Evolutionary conservation across 345 rosid species (phyloP).

Genomic region (Bretschneidera sinensis): DNA sequence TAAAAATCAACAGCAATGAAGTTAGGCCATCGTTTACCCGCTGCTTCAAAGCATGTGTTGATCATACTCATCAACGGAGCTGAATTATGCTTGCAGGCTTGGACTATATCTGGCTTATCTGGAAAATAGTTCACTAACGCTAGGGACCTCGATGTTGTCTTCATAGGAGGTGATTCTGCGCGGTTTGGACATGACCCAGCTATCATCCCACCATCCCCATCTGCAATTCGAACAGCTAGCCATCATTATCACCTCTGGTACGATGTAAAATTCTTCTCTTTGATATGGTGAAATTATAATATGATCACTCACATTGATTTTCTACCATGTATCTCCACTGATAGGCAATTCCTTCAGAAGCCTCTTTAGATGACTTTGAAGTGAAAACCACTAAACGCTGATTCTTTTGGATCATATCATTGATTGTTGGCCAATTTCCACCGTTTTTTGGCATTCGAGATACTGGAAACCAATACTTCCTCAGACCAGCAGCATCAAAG

Average conservation of each 20-base stretch:
- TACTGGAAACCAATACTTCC: slow-evolving; percentile 69
- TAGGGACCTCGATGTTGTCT: slow-evolving; percentile 50
- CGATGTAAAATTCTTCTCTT: background rate
- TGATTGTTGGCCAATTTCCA: slow-evolving; percentile 69
- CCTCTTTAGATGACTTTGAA: slow-evolving; percentile 59
- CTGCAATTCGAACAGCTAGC: slow-evolving; percentile 30
- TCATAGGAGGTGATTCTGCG: slow-evolving; percentile 64
- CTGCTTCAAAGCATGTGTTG: slow-evolving; percentile 47
- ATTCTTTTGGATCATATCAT: slow-evolving; percentile 59
- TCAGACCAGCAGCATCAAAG: slow-evolving; percentile 67
- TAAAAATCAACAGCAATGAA: slow-evolving; percentile 90
- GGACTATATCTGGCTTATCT: slow-evolving; percentile 37
- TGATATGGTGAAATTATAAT: background rate
- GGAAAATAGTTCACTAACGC: slow-evolving; percentile 72
- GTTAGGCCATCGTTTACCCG: slow-evolving; percentile 89
- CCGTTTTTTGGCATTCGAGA: slow-evolving; percentile 81
- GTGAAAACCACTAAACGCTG: slow-evolving; percentile 80
- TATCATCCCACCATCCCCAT: slow-evolving; percentile 69
- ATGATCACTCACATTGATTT: slow-evolving; percentile 63
- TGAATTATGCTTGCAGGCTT: slow-evolving; percentile 72
- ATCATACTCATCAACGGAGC: slow-evolving; percentile 58
- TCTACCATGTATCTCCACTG: slow-evolving; percentile 82
- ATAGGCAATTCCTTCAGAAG: slow-evolving; percentile 72
- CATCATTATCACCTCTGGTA: slow-evolving; percentile 12
- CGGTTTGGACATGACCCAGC: slow-evolving; percentile 70